phyloP scores from a whole-genome alignment of 371 early-diverging fungal genomes.

The Mortierella sp. region DNA sequence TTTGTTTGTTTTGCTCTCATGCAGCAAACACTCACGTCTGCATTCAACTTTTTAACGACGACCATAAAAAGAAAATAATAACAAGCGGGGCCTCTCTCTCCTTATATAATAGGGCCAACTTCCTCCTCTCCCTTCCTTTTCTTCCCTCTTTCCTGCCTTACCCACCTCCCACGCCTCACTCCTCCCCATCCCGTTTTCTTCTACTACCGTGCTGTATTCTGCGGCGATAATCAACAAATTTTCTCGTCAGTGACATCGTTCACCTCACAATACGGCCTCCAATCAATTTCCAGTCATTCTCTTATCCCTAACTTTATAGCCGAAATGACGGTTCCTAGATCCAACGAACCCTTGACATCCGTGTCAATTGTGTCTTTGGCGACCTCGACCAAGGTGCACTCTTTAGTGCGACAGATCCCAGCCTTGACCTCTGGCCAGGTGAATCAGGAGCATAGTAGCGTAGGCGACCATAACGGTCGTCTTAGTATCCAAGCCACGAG shows the following conservation, averaged over 20 bases:
- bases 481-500: constrained; percentile 47
- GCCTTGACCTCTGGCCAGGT: constrained; percentile 30
- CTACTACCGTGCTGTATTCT: too few species aligned
- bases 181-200: background rate
- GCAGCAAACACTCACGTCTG: too few species aligned
- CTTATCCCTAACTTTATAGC: background rate
- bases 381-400: constrained; percentile 38
- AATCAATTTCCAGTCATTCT: background rate
- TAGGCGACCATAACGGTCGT: constrained; percentile 39
- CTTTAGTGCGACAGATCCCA: constrained; percentile 35
- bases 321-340: constrained; percentile 38
- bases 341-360: constrained; percentile 22
- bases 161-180: background rate
- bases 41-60: too few species aligned
- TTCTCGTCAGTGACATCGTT: background rate
- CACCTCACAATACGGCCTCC: background rate
- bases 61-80: background rate
- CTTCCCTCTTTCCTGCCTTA: background rate
- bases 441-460: constrained; percentile 15
- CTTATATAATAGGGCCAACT: background rate
- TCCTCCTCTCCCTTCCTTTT: background rate
- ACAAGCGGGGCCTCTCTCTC: background rate
- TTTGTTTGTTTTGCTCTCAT: too few species aligned
- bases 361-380: constrained; percentile 17
- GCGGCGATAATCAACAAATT: background rate